Percentiles rank a stretch among this genome's conserved stretches.
Evolutionary conservation across 306 rosid genomes (phyloP).

Genomic region (Pueraria montana): DNA sequence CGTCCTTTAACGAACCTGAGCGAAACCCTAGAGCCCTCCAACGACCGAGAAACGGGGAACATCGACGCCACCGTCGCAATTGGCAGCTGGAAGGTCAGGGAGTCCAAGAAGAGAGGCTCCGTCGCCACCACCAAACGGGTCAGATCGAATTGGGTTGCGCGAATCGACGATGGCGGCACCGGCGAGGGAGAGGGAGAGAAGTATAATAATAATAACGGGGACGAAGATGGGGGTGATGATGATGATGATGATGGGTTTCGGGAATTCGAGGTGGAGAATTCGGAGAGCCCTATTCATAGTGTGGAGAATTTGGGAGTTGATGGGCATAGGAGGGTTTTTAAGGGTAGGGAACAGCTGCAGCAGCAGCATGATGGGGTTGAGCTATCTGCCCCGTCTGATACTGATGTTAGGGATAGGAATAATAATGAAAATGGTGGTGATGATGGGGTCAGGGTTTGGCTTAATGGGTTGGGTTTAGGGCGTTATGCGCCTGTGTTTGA

Average conservation of each 20-base stretch:
- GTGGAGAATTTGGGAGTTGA: slow-evolving; percentile 84
- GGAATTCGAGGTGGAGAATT: slow-evolving; percentile 82
- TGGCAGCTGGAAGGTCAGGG: slow-evolving; percentile 91
- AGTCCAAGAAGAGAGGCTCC: slow-evolving; percentile 80
- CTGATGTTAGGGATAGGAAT: slow-evolving; percentile 77
- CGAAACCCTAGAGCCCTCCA: slow-evolving; percentile 68
- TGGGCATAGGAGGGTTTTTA: slow-evolving; percentile 70
- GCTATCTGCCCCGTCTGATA: slow-evolving; percentile 85
- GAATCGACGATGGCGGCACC: slow-evolving; percentile 69
- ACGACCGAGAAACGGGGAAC: slow-evolving; percentile 53
- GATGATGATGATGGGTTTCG: slow-evolving; percentile 65
- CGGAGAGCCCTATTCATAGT: slow-evolving; percentile 76
- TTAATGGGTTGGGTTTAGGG: slow-evolving; percentile 86
- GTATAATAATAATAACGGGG: slow-evolving; percentile 75
- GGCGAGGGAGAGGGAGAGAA: slow-evolving; percentile 73
- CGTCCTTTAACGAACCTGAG: slow-evolving; percentile 83
- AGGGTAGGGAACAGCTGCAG: slow-evolving; percentile 61
- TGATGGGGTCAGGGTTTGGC: slow-evolving; percentile 96
- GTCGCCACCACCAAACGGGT: slow-evolving; percentile 70
- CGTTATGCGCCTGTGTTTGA: slow-evolving; percentile 94
- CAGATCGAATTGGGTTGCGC: slow-evolving; percentile 90
- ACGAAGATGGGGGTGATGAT: slow-evolving; percentile 75
- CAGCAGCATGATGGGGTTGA: slow-evolving; percentile 74
- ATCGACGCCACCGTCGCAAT: slow-evolving; percentile 75
- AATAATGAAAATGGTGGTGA: slow-evolving; percentile 62